Percentiles rank a stretch among this genome's conserved stretches.
Conservation (phyloP, 768 basidiomycete species). For the Lactarius sanguifluus region DNA sequence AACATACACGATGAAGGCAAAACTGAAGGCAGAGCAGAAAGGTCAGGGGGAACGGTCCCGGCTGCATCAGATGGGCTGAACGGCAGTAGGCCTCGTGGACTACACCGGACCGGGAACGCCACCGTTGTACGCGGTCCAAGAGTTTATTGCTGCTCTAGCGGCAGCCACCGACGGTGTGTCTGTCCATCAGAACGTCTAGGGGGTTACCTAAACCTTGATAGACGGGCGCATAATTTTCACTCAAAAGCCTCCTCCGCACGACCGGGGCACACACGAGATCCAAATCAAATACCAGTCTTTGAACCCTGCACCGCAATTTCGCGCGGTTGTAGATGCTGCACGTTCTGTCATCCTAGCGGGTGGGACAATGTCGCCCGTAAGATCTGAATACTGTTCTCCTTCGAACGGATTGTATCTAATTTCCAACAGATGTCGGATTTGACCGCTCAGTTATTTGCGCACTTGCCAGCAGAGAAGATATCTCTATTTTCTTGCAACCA, state of each 20-base stretch:
- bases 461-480: conserved; percentile 59
- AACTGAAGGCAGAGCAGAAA: conserved; percentile 34
- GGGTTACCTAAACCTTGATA: conserved; percentile 33
- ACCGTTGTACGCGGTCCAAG: conserved; percentile 77
- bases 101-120: conserved; percentile 41
- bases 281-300: conserved; percentile 89
- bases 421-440: conserved; percentile 79
- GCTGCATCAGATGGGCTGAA: background rate
- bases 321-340: conserved; percentile 78
- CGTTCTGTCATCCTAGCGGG: conserved; percentile 89
- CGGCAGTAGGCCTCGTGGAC: background rate
- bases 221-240: conserved; percentile 72
- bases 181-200: background rate
- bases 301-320: conserved; percentile 86
- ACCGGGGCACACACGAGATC: conserved; percentile 39
- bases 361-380: conserved; percentile 97
- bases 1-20: conserved; percentile 56
- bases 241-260: conserved; percentile 38
- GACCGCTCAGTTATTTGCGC: conserved; percentile 72
- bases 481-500: conserved; percentile 78
- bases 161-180: conserved; percentile 67
- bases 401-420: conserved; percentile 5
- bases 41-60: conserved; percentile 21
- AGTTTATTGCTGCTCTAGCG: conserved; percentile 75
- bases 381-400: conserved; percentile 29